Percentiles rank a stretch among this genome's conserved stretches.
Evolutionary conservation across 108 stramenopile genomes (phyloP).

Genomic region (Skeletonema grethae): DNA sequence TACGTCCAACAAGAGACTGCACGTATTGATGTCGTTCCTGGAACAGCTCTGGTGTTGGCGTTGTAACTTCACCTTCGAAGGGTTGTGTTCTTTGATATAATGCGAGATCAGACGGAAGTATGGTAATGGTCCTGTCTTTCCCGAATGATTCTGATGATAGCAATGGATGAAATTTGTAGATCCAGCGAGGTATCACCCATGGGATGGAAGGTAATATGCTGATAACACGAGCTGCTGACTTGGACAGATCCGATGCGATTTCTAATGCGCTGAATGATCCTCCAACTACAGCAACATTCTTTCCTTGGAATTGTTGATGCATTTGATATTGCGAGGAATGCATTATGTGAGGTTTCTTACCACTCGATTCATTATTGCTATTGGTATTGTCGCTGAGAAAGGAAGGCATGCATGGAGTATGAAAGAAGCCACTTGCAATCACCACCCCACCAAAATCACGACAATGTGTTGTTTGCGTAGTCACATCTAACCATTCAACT

Average conservation of each 20-base stretch:
- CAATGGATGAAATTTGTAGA: slow-evolving; percentile 41
- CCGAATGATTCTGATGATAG: slow-evolving; percentile 8
- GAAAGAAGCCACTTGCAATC: slow-evolving; percentile 69
- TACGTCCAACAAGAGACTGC: slow-evolving; percentile 45
- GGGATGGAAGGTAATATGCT: slow-evolving; percentile 59
- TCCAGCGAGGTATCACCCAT: slow-evolving; percentile 68
- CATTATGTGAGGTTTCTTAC: slow-evolving; percentile 33
- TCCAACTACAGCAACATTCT: slow-evolving; percentile 63
- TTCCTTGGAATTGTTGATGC: slow-evolving; percentile 32
- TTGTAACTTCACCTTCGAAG: slow-evolving; percentile 37
- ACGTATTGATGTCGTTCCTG: slow-evolving; percentile 39
- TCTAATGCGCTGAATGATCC: slow-evolving; percentile 67
- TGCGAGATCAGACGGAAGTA: slow-evolving; percentile 62
- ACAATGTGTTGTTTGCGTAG: slow-evolving; percentile 32
- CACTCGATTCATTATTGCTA: slow-evolving; percentile 5
- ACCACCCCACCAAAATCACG: slow-evolving; percentile 69
- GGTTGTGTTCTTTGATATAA: slow-evolving; percentile 55
- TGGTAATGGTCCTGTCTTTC: slow-evolving; percentile 2
- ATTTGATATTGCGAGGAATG: slow-evolving; percentile 55
- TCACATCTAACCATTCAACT: slow-evolving; percentile 62
- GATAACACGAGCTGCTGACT: slow-evolving; percentile 52
- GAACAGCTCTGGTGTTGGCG: slow-evolving; percentile 41
- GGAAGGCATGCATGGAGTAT: slow-evolving; percentile 56
- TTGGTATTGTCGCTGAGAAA: slow-evolving; percentile 16
- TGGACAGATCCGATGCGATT: slow-evolving; percentile 64